A percentile compares a stretch with the other conserved stretches of the same genome.
phyloP scores from a whole-genome alignment of 176 grass and related monocot species.

The Avena eriantha region DNA sequence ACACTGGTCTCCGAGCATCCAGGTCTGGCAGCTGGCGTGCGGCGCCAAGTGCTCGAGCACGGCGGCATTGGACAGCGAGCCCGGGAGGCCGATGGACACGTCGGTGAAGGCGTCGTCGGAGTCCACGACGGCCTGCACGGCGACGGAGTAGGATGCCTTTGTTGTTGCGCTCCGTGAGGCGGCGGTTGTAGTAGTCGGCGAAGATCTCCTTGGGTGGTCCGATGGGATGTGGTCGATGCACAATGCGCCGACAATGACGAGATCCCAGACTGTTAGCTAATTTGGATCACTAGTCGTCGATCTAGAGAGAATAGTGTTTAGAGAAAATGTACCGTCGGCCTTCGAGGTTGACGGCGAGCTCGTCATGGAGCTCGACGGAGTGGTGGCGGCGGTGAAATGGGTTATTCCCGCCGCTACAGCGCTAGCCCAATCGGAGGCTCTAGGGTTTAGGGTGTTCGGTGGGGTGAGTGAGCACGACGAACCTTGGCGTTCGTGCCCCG shows the following conservation, averaged over 20 bases:
- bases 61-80: conserved; percentile 63
- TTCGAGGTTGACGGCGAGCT: too few relatives aligned
- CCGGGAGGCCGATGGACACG: conserved; percentile 62
- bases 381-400: too few relatives aligned
- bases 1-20: conserved; percentile 30
- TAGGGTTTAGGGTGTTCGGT: too few relatives aligned
- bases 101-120: conserved; percentile 67
- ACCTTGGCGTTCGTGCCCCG: too few relatives aligned
- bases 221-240: conserved; percentile 69
- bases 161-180: conserved; percentile 72
- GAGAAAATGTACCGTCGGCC: too few relatives aligned
- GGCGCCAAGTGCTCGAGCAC: conserved; percentile 62
- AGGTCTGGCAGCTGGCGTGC: conserved; percentile 33
- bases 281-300: too few relatives aligned
- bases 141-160: conserved; percentile 80
- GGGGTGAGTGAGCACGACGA: too few relatives aligned
- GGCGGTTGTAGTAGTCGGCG: conserved; percentile 68
- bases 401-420: too few relatives aligned
- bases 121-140: conserved; percentile 67
- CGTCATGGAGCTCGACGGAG: too few relatives aligned
- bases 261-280: conserved; percentile 58
- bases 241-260: conserved; percentile 61
- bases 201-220: conserved; percentile 60
- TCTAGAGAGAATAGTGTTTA: too few relatives aligned
- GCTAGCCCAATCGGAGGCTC: too few relatives aligned